These are phyloP conservation scores for Pestalotiopsis sp. DNA, from an alignment of 2,329 filamentous ascomycete species.

Conservation along the genomic window DNA sequence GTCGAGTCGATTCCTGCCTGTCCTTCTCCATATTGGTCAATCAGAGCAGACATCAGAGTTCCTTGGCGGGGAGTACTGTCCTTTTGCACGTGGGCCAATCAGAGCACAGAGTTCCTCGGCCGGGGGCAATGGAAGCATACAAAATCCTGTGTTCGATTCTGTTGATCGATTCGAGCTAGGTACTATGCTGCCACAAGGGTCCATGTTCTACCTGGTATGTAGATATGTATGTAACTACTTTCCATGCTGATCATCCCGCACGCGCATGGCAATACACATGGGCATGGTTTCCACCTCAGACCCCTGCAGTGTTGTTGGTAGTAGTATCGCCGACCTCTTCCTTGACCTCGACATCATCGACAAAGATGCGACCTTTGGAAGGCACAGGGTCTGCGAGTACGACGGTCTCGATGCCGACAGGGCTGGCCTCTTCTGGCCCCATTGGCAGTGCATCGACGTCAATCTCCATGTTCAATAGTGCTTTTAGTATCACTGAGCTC, in stretches of 20 bases:
- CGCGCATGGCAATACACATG: not conserved
- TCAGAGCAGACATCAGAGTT: too few relatives aligned
- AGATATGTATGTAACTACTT: not conserved
- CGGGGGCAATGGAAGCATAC: too few relatives aligned
- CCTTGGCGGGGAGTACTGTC: too few relatives aligned
- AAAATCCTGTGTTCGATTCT: too few relatives aligned
- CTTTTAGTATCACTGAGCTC: slow-evolving; percentile 78
- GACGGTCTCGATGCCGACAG: slow-evolving; percentile 80
- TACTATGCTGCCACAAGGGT: too few relatives aligned
- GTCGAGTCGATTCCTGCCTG: too few relatives aligned
- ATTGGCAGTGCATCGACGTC: slow-evolving; percentile 85
- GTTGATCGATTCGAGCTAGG: too few relatives aligned
- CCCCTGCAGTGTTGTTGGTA: not conserved
- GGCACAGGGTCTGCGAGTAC: slow-evolving; percentile 72
- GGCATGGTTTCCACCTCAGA: not conserved
- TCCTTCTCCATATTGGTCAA: too few relatives aligned
- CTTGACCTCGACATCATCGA: slow-evolving; percentile 28
- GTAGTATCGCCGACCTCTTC: slow-evolving; percentile 22
- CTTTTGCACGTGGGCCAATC: too few relatives aligned
- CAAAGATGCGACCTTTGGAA: slow-evolving; percentile 28
- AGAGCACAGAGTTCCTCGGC: too few relatives aligned
- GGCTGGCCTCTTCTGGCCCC: slow-evolving; percentile 74
- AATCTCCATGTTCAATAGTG: slow-evolving; percentile 74
- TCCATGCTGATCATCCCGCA: too few relatives aligned
- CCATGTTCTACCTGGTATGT: not conserved